phyloP scores from a whole-genome alignment of 352 stramenopile genomes.

The Elongisporangium undulatum region DNA sequence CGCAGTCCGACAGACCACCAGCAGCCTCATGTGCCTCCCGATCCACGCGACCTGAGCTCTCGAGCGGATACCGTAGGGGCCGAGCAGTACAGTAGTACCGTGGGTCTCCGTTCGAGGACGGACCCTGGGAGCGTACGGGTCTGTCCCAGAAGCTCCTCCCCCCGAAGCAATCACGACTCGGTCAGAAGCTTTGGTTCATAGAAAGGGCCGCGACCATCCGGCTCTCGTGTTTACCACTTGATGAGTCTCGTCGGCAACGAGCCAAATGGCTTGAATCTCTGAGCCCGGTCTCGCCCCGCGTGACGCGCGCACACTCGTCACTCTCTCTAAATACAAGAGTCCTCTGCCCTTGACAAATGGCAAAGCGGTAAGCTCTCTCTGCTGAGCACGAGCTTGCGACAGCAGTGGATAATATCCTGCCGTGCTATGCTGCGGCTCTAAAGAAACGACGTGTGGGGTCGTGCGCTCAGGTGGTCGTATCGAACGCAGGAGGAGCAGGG shows the following conservation, averaged over 20 bases:
- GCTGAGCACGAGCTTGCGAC: not conserved
- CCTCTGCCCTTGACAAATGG: not conserved
- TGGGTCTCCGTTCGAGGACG: not conserved
- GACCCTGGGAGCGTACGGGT: not conserved
- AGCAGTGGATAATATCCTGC: not conserved
- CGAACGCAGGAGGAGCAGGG: not conserved
- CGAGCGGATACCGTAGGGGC: not conserved
- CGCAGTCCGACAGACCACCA: not conserved
- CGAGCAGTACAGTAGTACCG: not conserved
- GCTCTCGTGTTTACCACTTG: not conserved
- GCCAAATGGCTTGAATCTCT: not conserved
- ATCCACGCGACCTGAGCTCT: not conserved
- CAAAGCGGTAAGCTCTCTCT: not conserved
- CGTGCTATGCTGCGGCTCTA: not conserved
- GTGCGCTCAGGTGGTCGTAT: not conserved
- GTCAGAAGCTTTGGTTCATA: not conserved
- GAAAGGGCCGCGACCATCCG: not conserved
- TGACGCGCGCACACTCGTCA: not conserved
- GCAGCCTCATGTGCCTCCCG: too few relatives aligned
- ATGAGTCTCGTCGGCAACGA: not conserved
- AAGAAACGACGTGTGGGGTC: not conserved
- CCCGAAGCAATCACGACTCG: not conserved
- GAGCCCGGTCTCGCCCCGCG: not conserved
- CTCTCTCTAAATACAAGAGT: not conserved
- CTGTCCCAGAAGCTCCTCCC: not conserved